phyloP scores from a whole-genome alignment of 2,329 filamentous ascomycete genomes.

The Fusarium newnesense region DNA sequence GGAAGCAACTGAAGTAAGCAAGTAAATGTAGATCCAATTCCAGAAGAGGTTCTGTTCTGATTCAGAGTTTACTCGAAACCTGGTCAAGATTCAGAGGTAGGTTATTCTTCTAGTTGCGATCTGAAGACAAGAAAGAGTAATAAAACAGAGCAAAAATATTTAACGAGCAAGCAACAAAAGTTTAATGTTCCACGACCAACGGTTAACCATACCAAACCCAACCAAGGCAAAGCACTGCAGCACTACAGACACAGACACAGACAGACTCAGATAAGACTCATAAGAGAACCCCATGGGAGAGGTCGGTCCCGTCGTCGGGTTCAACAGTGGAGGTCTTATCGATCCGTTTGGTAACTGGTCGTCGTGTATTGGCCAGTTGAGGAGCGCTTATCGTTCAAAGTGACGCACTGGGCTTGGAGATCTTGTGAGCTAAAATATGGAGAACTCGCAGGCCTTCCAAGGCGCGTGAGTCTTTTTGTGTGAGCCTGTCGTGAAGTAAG shows the following conservation, averaged over 20 bases:
- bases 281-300: conserved; percentile 5
- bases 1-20: not conserved
- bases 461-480: conserved; percentile 23
- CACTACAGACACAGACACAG: not conserved
- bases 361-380: conserved; percentile 37
- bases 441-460: conserved; percentile 19
- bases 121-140: not conserved
- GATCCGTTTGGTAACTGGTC: conserved; percentile 33
- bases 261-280: conserved; percentile 20
- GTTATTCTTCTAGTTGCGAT: not conserved
- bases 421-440: conserved; percentile 44
- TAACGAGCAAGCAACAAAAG: not conserved
- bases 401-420: conserved; percentile 39
- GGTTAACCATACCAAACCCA: not conserved
- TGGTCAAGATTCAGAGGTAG: not conserved
- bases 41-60: not conserved
- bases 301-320: conserved; percentile 32
- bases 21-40: conserved; percentile 13
- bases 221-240: not conserved
- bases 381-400: conserved; percentile 37
- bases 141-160: not conserved
- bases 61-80: not conserved
- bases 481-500: not conserved
- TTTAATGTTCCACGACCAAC: not conserved
- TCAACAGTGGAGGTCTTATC: conserved; percentile 31